Percentiles rank a stretch among this genome's conserved stretches.
These are phyloP conservation scores for Cystofilobasidium macerans DNA, from an alignment of 768 basidiomycete species.

Conservation along the genomic window DNA sequence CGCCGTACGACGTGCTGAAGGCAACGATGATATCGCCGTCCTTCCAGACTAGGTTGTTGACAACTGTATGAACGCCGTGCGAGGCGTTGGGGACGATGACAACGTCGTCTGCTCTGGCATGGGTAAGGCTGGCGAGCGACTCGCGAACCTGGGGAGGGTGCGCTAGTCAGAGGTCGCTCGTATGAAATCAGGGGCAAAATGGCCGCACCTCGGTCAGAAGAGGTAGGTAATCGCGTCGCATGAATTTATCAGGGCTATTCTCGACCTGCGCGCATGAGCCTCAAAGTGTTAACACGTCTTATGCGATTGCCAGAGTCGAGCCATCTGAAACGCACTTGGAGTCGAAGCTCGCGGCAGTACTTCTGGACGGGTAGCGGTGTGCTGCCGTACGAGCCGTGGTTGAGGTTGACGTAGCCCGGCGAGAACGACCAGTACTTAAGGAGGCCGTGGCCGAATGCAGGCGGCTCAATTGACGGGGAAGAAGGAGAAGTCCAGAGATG, in stretches of 20 bases:
- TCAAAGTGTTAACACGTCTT: too few relatives aligned
- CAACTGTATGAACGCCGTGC: constrained; percentile 53
- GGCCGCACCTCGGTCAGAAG: constrained; percentile 32
- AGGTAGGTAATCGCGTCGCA: constrained; percentile 32
- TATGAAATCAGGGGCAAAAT: constrained; percentile 28
- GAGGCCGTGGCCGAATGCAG: constrained; percentile 11
- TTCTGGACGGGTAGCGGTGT: constrained; percentile 15
- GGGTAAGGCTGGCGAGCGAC: constrained; percentile 5
- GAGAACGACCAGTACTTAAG: constrained; percentile 18
- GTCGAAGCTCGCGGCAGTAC: constrained; percentile 35
- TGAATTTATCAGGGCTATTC: constrained; percentile 31
- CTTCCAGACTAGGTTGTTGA: constrained; percentile 58
- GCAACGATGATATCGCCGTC: constrained; percentile 55
- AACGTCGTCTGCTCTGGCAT: background rate
- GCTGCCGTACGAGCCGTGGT: constrained; percentile 34
- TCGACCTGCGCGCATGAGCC: too few relatives aligned
- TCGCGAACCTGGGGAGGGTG: background rate
- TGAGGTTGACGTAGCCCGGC: constrained; percentile 36
- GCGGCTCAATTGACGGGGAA: background rate
- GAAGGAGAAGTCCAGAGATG: constrained; percentile 14
- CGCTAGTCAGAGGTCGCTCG: constrained; percentile 37
- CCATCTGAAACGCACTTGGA: too few relatives aligned
- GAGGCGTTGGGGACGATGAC: constrained; percentile 50
- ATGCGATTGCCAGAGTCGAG: too few relatives aligned
- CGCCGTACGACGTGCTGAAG: constrained; percentile 41